Percentiles rank a stretch among this genome's conserved stretches.
Evolutionary conservation across 768 basidiomycete species (phyloP).

Genomic region (Hericium alpestre): DNA sequence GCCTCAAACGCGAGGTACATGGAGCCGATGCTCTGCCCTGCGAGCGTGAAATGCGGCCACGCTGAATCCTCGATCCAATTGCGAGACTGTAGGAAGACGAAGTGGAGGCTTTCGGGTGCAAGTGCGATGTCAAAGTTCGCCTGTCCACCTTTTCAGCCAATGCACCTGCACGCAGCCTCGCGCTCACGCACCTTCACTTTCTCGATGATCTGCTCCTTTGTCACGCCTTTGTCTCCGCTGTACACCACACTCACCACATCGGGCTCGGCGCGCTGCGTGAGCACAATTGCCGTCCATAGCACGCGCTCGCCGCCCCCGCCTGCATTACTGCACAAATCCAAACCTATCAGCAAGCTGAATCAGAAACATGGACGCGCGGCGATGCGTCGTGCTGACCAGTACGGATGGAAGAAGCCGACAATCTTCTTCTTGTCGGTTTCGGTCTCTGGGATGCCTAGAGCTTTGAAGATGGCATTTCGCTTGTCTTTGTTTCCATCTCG

Average conservation of each 20-base stretch:
- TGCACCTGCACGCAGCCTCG: no score
- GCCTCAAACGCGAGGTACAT: conserved; percentile 80
- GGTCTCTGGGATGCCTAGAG: conserved; percentile 4
- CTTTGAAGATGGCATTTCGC: not conserved
- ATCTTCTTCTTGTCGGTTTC: conserved; percentile 24
- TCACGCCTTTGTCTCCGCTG: conserved; percentile 74
- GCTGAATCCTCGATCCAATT: conserved; percentile 66
- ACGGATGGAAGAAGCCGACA: conserved; percentile 90
- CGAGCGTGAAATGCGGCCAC: conserved; percentile 86
- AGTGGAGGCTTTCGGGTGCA: conserved; percentile 54
- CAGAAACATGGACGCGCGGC: conserved; percentile 10
- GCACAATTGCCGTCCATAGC: conserved; percentile 80
- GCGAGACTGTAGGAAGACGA: conserved; percentile 70
- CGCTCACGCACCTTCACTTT: conserved; percentile 59
- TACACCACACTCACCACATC: conserved; percentile 73
- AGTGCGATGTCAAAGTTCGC: conserved; percentile 73
- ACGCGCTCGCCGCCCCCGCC: conserved; percentile 96
- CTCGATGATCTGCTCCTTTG: conserved; percentile 68
- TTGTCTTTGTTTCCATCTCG: not conserved
- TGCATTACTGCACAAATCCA: conserved; percentile 56
- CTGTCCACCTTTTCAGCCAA: conserved; percentile 25
- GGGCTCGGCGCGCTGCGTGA: conserved; percentile 57
- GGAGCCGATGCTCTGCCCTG: conserved; percentile 86
- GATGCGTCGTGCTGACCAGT: conserved; percentile 52
- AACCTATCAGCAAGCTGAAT: conserved; percentile 13